Conservation (phyloP, 78 protist genomes). For the Dictyostelium brefeldianum region DNA sequence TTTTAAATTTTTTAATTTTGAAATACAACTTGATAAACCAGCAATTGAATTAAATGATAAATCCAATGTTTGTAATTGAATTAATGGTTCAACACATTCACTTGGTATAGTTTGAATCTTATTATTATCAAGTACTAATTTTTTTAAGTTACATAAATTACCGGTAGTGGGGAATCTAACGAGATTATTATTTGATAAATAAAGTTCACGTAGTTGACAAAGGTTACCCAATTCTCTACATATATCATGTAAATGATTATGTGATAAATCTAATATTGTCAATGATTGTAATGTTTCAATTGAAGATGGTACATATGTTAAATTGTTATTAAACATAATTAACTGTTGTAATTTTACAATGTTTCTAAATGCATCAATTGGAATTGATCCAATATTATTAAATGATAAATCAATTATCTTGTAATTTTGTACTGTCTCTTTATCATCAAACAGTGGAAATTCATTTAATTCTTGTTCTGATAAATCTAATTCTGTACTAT, state of each 20-base stretch:
- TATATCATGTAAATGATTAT: slow-evolving; percentile 8
- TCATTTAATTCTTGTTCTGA: slow-evolving; percentile 35
- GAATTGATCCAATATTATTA: slow-evolving; percentile 46
- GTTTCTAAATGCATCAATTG: background rate
- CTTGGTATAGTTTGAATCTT: background rate
- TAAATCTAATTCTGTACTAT: slow-evolving; percentile 38
- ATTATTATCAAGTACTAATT: slow-evolving; percentile 59
- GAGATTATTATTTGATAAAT: slow-evolving; percentile 39
- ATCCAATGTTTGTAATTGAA: slow-evolving; percentile 64
- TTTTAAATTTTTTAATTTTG: slow-evolving; percentile 33
- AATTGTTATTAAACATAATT: slow-evolving; percentile 51
- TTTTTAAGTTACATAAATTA: slow-evolving; percentile 5
- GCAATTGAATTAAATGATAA: slow-evolving; percentile 29
- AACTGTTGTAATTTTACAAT: slow-evolving; percentile 24
- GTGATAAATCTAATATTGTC: slow-evolving; percentile 61
- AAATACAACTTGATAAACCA: background rate
- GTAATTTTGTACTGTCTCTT: background rate
- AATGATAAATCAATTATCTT: slow-evolving; percentile 64
- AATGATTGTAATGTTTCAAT: background rate
- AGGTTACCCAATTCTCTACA: slow-evolving; percentile 36
- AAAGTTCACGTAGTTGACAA: slow-evolving; percentile 14
- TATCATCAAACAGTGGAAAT: slow-evolving; percentile 7
- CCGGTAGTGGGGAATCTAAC: slow-evolving; percentile 21
- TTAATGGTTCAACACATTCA: slow-evolving; percentile 36
- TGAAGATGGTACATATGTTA: slow-evolving; percentile 4